A percentile compares a stretch with the other conserved stretches of the same genome.
Evolutionary conservation across 202 grass and related monocot species (phyloP).

Genomic region (Panicum hallii): DNA sequence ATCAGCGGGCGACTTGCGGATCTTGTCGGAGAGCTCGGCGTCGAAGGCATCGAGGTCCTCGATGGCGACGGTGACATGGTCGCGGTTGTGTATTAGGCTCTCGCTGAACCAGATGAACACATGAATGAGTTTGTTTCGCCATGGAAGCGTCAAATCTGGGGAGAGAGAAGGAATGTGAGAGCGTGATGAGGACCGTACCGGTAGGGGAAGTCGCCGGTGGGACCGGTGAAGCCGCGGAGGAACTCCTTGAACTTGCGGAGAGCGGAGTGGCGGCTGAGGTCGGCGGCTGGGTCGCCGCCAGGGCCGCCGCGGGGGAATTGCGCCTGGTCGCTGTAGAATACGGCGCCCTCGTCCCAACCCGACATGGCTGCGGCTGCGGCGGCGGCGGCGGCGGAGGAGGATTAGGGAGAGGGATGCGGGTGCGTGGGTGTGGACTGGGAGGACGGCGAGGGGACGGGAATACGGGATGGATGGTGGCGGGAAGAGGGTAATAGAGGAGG

Average conservation of each 20-base stretch:
- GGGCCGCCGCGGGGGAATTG: constrained; percentile 77
- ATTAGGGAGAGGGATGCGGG: not conserved
- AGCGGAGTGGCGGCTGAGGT: constrained; percentile 79
- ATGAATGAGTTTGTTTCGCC: not conserved
- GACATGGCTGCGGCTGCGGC: constrained; percentile 55
- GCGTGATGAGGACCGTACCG: constrained; percentile 43
- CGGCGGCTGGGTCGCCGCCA: constrained; percentile 68
- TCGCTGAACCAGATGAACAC: constrained; percentile 55
- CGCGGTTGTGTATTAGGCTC: constrained; percentile 87
- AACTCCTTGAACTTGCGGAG: constrained; percentile 99
- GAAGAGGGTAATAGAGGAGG: constrained; percentile 40
- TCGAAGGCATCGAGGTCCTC: constrained; percentile 97
- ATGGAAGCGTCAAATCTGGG: constrained; percentile 20
- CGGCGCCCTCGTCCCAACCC: constrained; percentile 97
- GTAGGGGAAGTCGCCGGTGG: constrained; percentile 91
- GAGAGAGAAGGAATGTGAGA: not conserved
- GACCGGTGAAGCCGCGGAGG: constrained; percentile 80
- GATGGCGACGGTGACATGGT: constrained; percentile 85
- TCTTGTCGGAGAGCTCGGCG: constrained; percentile 85
- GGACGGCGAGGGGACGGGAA: constrained; percentile 21
- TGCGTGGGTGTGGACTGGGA: not conserved
- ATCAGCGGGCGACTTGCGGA: constrained; percentile 83
- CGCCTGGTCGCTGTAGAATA: constrained; percentile 99
- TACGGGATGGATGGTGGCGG: not conserved
- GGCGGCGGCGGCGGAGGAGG: not conserved